Conservation (phyloP, 345 rosid genomes). For the Salix suchowensis region DNA sequence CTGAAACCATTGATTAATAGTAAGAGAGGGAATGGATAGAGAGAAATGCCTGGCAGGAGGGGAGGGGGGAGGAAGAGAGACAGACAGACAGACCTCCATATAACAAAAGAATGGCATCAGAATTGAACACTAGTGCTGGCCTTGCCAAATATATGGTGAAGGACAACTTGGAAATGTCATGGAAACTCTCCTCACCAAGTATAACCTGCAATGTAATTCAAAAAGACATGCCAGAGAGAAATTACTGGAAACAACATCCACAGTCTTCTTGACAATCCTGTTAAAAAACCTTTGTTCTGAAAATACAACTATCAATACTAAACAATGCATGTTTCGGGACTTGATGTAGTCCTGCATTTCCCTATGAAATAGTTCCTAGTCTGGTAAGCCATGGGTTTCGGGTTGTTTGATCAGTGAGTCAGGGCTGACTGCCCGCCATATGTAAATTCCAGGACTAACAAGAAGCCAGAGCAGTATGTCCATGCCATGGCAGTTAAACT, state of each 20-base stretch:
- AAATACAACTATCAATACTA: neutral
- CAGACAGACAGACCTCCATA: slow-evolving; percentile 48
- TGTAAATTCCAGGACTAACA: neutral
- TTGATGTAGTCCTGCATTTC: neutral
- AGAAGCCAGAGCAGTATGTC: neutral
- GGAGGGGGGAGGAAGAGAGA: neutral
- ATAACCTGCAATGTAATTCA: slow-evolving; percentile 43
- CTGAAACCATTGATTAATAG: slow-evolving; percentile 38
- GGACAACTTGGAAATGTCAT: slow-evolving; percentile 44
- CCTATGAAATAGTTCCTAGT: neutral
- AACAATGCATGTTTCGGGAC: neutral
- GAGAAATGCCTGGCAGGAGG: neutral
- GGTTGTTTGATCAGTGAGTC: neutral
- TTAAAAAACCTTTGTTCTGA: neutral
- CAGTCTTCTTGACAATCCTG: neutral
- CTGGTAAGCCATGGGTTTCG: neutral
- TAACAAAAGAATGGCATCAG: slow-evolving; percentile 49
- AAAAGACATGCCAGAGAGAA: neutral
- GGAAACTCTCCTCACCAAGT: slow-evolving; percentile 62
- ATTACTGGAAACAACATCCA: neutral
- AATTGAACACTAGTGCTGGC: slow-evolving; percentile 51
- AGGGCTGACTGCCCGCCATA: neutral
- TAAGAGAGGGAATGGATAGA: neutral
- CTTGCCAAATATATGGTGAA: slow-evolving; percentile 61
- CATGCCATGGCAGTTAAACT: neutral